Evolutionary conservation across 192 early-diverging fungal genomes (phyloP), one percentile per base, ranked within the genome.

Genomic region (Globomyces pollinis-pini): DNA sequence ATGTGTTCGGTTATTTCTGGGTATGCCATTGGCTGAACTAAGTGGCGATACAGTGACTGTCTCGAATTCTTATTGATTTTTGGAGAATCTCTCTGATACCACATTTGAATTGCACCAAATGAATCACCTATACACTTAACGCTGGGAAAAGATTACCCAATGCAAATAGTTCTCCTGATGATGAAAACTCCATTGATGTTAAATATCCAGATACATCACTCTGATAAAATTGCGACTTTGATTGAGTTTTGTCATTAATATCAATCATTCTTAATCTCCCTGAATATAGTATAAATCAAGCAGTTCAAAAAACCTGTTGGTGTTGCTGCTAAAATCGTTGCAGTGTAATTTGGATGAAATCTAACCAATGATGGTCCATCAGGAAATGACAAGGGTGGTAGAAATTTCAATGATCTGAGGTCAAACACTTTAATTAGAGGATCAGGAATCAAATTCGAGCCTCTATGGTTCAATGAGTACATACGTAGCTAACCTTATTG

Each of bases 381-480:
- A 0, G 84, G 78, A 57, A 86, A 91, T 0, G 88, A 72, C 18
- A 90, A 76, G 1, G 87, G 86, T 2, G 84, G 75, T 12, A 91
- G 72, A 21, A 79, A 74, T 26, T 82, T 75, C 65, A 87, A 79
- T 7, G 80, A 78, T 15, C 89, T 70, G 34, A 92, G 82, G 53
- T 92, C 90, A 44, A 77, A 92, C n/a, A 92, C 68, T 64, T 91
- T 91, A 33, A 92, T 82, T 50, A 88, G 59, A 6, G 86, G 83
- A 66, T 92, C 90, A 36, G 80, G 67, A 15, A 89, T 76, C 59
- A 89, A 62, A 1, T 74, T 69, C 0, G 81, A 79, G 41, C 75
- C 73, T 30, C 77, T 70, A 15, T 57, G 18, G 49, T 67, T 33
- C 47, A 23, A 23, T 55, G 54, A 34, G 8, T 63, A n/a, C n/a